Base-by-base conservation (phyloP, 805 yeast species). In the Ogataea corticis region DNA sequence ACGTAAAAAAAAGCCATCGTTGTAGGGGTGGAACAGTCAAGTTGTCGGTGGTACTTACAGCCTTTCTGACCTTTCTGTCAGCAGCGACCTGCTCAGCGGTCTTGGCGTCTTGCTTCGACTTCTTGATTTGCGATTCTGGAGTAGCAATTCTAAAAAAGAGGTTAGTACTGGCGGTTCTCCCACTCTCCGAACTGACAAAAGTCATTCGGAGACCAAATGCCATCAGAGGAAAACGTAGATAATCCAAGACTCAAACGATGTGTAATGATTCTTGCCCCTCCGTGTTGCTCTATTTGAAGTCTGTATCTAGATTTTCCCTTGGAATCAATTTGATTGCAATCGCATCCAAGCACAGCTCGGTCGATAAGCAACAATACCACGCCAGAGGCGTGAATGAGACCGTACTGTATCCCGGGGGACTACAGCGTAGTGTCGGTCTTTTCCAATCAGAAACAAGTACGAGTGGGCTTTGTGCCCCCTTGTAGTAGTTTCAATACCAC, bases 81-180 rank as follows among this genome's bases (percentile, higher is more conserved):
- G 88, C 90, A 70, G 87, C 83, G 66, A 85, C 79, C 72, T 82
- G 80, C 69, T 82, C 87, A 61, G 83, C 79, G 65, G 81, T 74
- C 81, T 85, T 85, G 68, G 83, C 82, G 70, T 81, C 79, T 72
- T 85, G 82, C 79, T 85, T 80, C 65, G 84, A 71, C 80, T 85
- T 83, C 83, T 87, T 87, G 73, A 83, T 75, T 71, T 83, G 85
- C 70, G 94, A 75, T 82, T 87, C 96, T 81, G 96, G 96, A 73
- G 59, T 54, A 53, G 77, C 72, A 62, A 78, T 71, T 66, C 68
- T 79, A 68, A 17, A 47, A 3, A 27, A 62, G 56, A 30, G 38
- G 46, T 41, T 45, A 59, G 56, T 58, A 50, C 42, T 44, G 40
- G 40, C 25, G 25, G 21, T 27, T 47, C 31, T n/a, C 31, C 13